Conservation (phyloP, 108 stramenopile genomes). For the Pseudonitzschia pungens region DNA sequence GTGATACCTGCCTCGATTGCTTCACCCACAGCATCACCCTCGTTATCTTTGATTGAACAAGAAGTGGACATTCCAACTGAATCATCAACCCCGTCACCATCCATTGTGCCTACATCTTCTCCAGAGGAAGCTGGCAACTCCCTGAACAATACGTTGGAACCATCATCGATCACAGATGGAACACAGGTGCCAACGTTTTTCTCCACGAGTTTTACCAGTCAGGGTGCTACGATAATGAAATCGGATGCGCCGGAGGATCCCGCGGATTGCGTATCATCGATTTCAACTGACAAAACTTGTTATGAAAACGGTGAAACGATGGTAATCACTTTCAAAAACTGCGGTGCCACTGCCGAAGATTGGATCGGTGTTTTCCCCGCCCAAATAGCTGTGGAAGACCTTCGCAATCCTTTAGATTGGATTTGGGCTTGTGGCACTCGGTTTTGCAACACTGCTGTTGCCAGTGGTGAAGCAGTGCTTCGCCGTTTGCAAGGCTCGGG, state of each 20-base stretch:
- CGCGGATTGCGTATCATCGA: not conserved
- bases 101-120: not conserved
- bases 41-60: not conserved
- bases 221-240: not conserved
- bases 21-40: slow-evolving; percentile 1
- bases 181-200: not conserved
- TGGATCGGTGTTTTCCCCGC: slow-evolving; percentile 34
- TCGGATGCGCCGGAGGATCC: no score
- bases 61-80: not conserved
- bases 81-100: not conserved
- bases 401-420: slow-evolving; percentile 22
- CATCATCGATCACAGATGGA: not conserved
- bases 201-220: not conserved
- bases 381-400: not conserved
- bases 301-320: slow-evolving; percentile 24
- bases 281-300: slow-evolving; percentile 18
- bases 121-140: not conserved
- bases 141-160: not conserved
- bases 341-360: slow-evolving; percentile 17
- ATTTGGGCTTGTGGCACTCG: slow-evolving; percentile 21
- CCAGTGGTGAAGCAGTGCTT: not conserved
- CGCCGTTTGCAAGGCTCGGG: not conserved
- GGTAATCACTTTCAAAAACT: slow-evolving; percentile 26
- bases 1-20: not conserved
- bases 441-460: slow-evolving; percentile 2